phyloP scores from a whole-genome alignment of 139 green algal species.

The Haematococcus lacustris region DNA sequence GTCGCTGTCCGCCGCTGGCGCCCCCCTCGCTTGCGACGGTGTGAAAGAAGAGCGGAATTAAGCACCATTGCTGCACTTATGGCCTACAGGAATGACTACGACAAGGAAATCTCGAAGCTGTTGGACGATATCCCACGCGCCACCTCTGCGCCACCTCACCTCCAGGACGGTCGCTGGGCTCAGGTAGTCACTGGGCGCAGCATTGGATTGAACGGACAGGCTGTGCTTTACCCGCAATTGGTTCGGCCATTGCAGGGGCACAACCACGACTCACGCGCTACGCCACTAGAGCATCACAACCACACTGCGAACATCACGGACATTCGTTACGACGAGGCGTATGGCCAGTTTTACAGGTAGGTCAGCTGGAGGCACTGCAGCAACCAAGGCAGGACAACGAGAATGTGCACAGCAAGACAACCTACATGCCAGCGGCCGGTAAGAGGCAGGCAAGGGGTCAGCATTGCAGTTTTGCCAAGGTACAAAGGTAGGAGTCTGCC shows the following conservation, averaged over 20 bases:
- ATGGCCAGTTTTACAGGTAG: slow-evolving; percentile 59
- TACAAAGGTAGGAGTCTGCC: no score
- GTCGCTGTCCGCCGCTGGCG: no score
- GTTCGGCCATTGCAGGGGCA: neutral
- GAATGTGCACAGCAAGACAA: no score
- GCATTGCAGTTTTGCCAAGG: no score
- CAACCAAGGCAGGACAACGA: no score
- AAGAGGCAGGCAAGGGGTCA: no score
- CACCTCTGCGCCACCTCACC: slow-evolving; percentile 73
- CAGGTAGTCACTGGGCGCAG: neutral
- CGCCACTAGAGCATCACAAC: slow-evolving; percentile 13
- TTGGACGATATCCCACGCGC: slow-evolving; percentile 77
- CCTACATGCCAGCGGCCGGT: no score
- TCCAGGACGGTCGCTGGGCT: slow-evolving; percentile 57
- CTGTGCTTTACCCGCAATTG: neutral
- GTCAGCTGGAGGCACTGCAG: neutral
- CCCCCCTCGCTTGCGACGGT: no score
- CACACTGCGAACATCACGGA: slow-evolving; percentile 42
- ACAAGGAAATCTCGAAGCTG: slow-evolving; percentile 28
- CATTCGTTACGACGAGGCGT: slow-evolving; percentile 83
- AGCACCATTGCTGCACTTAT: no score
- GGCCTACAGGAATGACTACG: slow-evolving; percentile 4
- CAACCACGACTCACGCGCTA: neutral
- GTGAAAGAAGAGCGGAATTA: no score
- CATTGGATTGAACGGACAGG: neutral